Evolutionary conservation across 495 filamentous ascomycete species (phyloP).

Genomic region (Aspergillus campestris): DNA sequence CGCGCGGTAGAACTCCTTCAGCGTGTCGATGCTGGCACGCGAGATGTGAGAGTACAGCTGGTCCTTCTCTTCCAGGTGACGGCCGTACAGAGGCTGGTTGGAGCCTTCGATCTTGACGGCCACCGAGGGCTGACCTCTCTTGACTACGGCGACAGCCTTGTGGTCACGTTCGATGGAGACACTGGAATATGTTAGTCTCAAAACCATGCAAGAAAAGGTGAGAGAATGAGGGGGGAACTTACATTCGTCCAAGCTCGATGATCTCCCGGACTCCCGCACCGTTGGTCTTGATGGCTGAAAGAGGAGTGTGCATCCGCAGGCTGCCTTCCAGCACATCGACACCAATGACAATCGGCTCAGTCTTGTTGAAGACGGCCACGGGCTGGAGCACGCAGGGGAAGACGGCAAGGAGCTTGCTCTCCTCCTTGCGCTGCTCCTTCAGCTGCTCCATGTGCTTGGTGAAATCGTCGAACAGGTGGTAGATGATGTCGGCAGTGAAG

Average conservation of each 20-base stretch:
- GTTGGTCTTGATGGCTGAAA: constrained; percentile 76
- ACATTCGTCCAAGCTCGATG: constrained; percentile 86
- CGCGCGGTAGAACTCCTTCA: constrained; percentile 90
- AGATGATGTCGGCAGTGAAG: constrained; percentile 98
- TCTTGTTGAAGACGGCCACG: constrained; percentile 98
- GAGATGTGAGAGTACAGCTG: constrained; percentile 80
- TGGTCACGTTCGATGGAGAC: constrained; percentile 95
- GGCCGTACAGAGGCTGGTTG: constrained; percentile 91
- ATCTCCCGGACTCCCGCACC: constrained; percentile 71
- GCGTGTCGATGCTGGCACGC: constrained; percentile 78
- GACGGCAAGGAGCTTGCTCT: constrained; percentile 88
- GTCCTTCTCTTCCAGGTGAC: constrained; percentile 93
- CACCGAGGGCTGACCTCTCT: constrained; percentile 92
- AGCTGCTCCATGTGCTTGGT: constrained; percentile 85
- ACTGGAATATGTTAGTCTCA: constrained; percentile 35
- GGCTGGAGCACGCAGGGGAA: constrained; percentile 89
- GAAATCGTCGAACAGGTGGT: constrained; percentile 96
- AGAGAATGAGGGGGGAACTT: constrained; percentile 36
- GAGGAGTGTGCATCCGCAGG: constrained; percentile 75
- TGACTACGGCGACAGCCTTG: constrained; percentile 84
- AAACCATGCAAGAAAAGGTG: background rate
- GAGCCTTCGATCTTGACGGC: constrained; percentile 95
- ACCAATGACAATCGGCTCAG: constrained; percentile 88
- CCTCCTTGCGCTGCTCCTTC: constrained; percentile 86
- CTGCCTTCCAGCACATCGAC: constrained; percentile 91